phyloP scores from a whole-genome alignment of 192 early-diverging fungal genomes.

The Coemansia sp. region DNA sequence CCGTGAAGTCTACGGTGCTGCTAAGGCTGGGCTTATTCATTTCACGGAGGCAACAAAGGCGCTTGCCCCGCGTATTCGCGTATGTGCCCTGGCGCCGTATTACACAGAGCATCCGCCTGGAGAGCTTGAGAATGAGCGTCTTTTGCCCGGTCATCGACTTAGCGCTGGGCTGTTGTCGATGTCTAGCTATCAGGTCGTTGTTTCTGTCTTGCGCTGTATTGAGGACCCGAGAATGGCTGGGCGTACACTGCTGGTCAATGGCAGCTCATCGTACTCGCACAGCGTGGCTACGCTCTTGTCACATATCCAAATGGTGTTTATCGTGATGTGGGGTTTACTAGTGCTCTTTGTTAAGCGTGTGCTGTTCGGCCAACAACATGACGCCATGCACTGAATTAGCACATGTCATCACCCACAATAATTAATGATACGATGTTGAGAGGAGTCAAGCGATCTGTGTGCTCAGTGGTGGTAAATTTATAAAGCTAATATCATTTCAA shows the following conservation, averaged over 20 bases:
- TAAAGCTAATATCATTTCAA: no score
- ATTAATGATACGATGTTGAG: no score
- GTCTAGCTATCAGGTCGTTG: constrained; percentile 40
- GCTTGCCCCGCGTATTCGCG: constrained; percentile 16
- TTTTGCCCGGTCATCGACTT: constrained; percentile 39
- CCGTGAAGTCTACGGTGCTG: constrained; percentile 33
- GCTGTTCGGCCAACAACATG: neutral
- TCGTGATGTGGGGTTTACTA: constrained; percentile 36
- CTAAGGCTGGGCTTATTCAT: constrained; percentile 38
- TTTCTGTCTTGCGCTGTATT: constrained; percentile 38
- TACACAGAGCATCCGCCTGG: constrained; percentile 13
- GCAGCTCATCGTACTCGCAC: constrained; percentile 37
- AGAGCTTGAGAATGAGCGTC: constrained; percentile 10
- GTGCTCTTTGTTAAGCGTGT: constrained; percentile 21
- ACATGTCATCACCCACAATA: neutral
- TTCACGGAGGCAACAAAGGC: constrained; percentile 31
- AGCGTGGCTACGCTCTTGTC: constrained; percentile 19
- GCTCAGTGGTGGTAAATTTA: no score
- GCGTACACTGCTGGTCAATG: constrained; percentile 35
- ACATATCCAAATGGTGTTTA: constrained; percentile 30
- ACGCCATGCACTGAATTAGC: neutral
- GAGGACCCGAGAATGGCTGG: constrained; percentile 33
- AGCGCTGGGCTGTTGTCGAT: constrained; percentile 33
- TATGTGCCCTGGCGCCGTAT: constrained; percentile 39
- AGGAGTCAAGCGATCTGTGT: no score